Evolutionary conservation across 352 stramenopile species (phyloP), one percentile per base, ranked within the genome.

Genomic region (Globisporangium cylindrosporum): DNA sequence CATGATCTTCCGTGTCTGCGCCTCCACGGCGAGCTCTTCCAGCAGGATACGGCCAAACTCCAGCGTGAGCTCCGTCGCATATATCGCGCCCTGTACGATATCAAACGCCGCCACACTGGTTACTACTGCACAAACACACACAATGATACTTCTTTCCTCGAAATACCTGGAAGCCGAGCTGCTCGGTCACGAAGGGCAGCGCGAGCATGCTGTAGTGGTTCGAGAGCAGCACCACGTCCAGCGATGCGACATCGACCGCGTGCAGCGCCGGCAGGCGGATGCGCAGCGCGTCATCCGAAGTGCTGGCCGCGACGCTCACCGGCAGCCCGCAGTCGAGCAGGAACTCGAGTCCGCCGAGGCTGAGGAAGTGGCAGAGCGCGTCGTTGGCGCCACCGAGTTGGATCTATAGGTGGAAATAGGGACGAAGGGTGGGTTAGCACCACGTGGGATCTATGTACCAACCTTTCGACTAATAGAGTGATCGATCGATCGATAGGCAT

Each of bases 361-460:
- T 89, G 53, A 94, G 63, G 71, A 96, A 96, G 59, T 92, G 83
- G 67, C 86, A 93, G 0, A 93, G 73, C 36, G 78, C 83, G 69
- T 91, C 81, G 59, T 91, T 88, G 3, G 82, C 81, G 56, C 70
- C 76, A 27, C 85, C 86, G 66, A 95, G 70, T 60, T 90, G 86
- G 59, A 95, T 94, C 88, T 95, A 46, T 2, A 15, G 3, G 7
- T 32, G 10, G 3, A 29, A 20, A 29, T 8, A 24, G 4, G 38
- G 8, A 41, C 18, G 18, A 1, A 25, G 25, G 22, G 22, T 10
- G 15, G 6, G 1, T 59, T 10, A 24, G 18, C 25, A 18, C 4
- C 12, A 18, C 38, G 10, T 5, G 38, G 38, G 14, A 4, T 14
- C 12, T 46, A 18, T 18, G 38, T 46, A 18, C 15, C 12, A 1